These are phyloP conservation scores for Bipolaris oryzae DNA, from an alignment of 2,329 filamentous ascomycete species.

Conservation along the genomic window DNA sequence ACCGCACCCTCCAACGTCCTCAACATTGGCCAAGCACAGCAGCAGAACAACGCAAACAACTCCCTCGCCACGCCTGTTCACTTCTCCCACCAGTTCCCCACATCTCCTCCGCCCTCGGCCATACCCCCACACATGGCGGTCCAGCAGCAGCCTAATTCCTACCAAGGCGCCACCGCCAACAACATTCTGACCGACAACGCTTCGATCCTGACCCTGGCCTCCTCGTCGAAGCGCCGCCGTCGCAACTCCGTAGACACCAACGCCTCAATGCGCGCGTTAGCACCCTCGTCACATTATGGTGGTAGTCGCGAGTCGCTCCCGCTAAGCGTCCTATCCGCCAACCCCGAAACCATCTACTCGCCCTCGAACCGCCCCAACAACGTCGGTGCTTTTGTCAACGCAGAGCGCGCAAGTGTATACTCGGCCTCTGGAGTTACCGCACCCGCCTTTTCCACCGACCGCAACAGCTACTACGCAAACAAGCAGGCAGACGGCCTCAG, in stretches of 20 bases:
- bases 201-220: conserved; percentile 82
- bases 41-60: conserved; percentile 33
- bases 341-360: conserved; percentile 60
- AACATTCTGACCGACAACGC: conserved; percentile 84
- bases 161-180: conserved; percentile 79
- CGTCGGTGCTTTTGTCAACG: conserved; percentile 60
- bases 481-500: conserved; percentile 72
- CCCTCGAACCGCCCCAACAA: conserved; percentile 57
- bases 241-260: conserved; percentile 84
- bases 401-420: conserved; percentile 81
- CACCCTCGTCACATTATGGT: conserved; percentile 80
- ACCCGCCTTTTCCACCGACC: conserved; percentile 71
- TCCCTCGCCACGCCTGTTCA: conserved; percentile 54
- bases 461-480: conserved; percentile 78
- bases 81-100: conserved; percentile 64
- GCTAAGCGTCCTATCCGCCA: conserved; percentile 76
- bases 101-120: conserved; percentile 66
- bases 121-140: conserved; percentile 73
- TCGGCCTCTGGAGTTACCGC: conserved; percentile 68
- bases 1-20: conserved; percentile 63
- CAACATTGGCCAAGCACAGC: conserved; percentile 41
- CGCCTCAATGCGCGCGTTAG: conserved; percentile 82
- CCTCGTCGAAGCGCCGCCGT: conserved; percentile 77
- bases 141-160: conserved; percentile 68
- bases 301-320: conserved; percentile 81